Evolutionary conservation across 1,139 yeast genomes (phyloP), one percentile per base, ranked within the genome.

Genomic region (Scheffersomyces insectosa): DNA sequence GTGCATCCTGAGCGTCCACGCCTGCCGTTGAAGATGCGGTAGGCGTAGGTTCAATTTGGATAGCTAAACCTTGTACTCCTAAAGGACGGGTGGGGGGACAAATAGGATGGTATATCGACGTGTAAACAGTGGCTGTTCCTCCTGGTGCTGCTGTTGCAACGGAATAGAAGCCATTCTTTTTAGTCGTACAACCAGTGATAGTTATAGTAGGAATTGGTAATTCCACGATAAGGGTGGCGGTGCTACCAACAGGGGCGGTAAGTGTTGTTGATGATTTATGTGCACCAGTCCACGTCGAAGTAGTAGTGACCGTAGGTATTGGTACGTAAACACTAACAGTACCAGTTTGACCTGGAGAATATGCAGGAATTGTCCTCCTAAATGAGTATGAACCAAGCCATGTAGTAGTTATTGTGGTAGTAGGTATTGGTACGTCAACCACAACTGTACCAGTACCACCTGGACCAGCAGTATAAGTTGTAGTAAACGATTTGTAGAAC

Each of bases 401-500:
- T 0, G 56, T 48, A 1, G 46, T 28, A 2, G 63, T 57, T 8
- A 44, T 23, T 0, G 64, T 55, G 4, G 44, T 42, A 4, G 57
- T 55, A n/a, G 60, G 57, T n/a, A 47, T 43, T 8, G 63, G 62
- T 10, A 48, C 50, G 4, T 46, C 42, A 10, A 57, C 52, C 8
- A 43, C 44, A 28, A 57, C 55, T 1, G 63, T 54, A 11, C 40
- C 49, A 2, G 57, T 52, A 3, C 46, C 44, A 15, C 46, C 52
- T n/a, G 40, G 39, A 1, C 28, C 20, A 3, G 47, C 8, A 6
- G 8, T 7, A 7, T 6, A 6, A 23, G 42, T 11, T 31, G 43
- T 29, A 23, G 36, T 13, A 14, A 28, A 27, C 27, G 34, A 28
- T 36, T 44, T 36, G 1, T 45, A 43, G 5, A 46, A 38, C 50